These are phyloP conservation scores for Leptographium lundbergii DNA, from an alignment of 2,329 filamentous ascomycete genomes.

Conservation along the genomic window DNA sequence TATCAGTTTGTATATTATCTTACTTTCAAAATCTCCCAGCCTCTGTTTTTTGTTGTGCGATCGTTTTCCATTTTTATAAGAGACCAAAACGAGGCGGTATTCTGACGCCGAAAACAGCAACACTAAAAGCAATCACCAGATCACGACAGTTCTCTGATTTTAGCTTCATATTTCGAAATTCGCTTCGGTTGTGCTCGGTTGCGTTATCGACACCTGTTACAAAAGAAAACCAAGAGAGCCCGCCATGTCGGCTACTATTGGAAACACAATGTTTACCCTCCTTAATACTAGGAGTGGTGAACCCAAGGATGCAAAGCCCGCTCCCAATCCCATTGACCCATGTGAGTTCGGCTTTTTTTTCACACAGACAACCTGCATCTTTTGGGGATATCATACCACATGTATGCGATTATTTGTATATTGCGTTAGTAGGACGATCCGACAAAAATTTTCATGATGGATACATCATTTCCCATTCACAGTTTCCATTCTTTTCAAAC, in stretches of 20 bases:
- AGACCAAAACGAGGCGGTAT: neutral
- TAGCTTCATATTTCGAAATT: neutral
- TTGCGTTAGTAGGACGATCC: too few species aligned
- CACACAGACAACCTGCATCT: neutral
- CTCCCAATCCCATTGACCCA: neutral
- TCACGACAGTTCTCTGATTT: neutral
- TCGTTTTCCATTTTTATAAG: neutral
- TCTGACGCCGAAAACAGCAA: neutral
- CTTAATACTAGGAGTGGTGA: neutral
- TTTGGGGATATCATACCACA: neutral
- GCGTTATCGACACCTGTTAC: neutral
- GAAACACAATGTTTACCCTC: neutral
- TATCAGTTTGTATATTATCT: too few species aligned
- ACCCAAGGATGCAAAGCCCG: neutral
- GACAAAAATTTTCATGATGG: too few species aligned
- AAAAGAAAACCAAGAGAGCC: neutral
- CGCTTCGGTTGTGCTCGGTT: neutral
- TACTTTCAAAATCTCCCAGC: too few species aligned
- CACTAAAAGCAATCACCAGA: neutral
- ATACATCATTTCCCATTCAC: neutral
- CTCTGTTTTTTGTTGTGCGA: too few species aligned
- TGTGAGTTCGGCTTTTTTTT: neutral
- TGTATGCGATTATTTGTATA: neutral
- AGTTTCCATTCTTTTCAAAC: neutral
- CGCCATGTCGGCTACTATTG: neutral